Evolutionary conservation across 1,284 basidiomycete species (phyloP).

Genomic region (Boletus mariae): DNA sequence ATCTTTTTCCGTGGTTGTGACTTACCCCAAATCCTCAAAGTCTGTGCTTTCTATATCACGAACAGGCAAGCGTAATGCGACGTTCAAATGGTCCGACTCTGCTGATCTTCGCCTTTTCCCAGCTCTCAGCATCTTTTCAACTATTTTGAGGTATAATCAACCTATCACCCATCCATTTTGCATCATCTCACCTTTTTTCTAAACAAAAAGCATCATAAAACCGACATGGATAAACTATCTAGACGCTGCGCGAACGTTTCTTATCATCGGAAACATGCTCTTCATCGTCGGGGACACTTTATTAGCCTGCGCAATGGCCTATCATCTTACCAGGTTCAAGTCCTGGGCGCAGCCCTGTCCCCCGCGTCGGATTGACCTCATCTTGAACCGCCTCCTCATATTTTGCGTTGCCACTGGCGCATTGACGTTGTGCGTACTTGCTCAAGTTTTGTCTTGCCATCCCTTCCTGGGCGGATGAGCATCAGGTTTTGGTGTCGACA

Average conservation of each 20-base stretch:
- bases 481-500: background rate
- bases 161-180: background rate
- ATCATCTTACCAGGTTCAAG: constrained; percentile 18
- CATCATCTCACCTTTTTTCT: background rate
- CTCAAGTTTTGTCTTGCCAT: background rate
- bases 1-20: background rate
- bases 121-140: constrained; percentile 20
- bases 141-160: constrained; percentile 19
- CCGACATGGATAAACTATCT: constrained; percentile 21
- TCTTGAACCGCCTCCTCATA: constrained; percentile 25
- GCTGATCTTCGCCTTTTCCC: background rate
- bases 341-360: constrained; percentile 1
- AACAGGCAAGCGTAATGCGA: constrained; percentile 14
- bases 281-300: constrained; percentile 27
- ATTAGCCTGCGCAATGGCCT: constrained; percentile 22
- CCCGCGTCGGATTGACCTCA: constrained; percentile 17
- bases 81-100: no score
- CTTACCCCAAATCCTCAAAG: constrained; percentile 13
- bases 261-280: constrained; percentile 23
- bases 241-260: background rate
- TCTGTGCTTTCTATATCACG: constrained; percentile 19
- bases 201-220: constrained; percentile 6
- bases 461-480: no score
- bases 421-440: constrained; percentile 21
- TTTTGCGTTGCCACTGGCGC: constrained; percentile 29